Conservation (phyloP, 169 alveolate species). For the Babesia bovis region DNA sequence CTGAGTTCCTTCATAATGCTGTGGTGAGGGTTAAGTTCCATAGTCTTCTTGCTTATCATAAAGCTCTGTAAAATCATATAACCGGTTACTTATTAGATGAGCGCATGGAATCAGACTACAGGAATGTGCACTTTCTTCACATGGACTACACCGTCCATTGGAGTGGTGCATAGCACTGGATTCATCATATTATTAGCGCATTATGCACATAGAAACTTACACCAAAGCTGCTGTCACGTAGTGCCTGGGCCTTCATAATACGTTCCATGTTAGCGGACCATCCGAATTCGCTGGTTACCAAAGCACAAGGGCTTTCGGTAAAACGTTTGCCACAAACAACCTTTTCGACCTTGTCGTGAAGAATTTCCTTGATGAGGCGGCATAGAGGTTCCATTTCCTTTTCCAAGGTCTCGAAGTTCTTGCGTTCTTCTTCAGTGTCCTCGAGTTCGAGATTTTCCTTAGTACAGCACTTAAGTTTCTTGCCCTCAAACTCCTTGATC, state of each 20-base stretch:
- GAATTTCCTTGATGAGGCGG: slow-evolving; percentile 96
- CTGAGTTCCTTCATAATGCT: slow-evolving; percentile 95
- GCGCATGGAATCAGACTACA: slow-evolving; percentile 7
- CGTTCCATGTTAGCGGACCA: slow-evolving; percentile 99
- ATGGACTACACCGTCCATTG: slow-evolving; percentile 20
- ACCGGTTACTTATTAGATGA: neutral
- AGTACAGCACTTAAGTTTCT: slow-evolving; percentile 95
- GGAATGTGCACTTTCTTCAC: slow-evolving; percentile 47
- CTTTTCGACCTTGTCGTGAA: slow-evolving; percentile 98
- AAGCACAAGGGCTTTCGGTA: slow-evolving; percentile 97
- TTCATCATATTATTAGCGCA: slow-evolving; percentile 52
- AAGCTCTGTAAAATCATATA: slow-evolving; percentile 59
- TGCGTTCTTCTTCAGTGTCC: slow-evolving; percentile 97
- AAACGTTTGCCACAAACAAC: slow-evolving; percentile 94
- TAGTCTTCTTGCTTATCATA: slow-evolving; percentile 97
- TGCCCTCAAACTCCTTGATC: slow-evolving; percentile 96
- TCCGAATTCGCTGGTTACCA: slow-evolving; percentile 98
- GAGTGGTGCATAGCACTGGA: slow-evolving; percentile 70
- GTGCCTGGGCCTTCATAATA: slow-evolving; percentile 99
- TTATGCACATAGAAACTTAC: slow-evolving; percentile 23
- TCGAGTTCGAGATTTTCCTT: slow-evolving; percentile 97
- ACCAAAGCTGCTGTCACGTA: slow-evolving; percentile 96
- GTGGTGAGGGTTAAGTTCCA: slow-evolving; percentile 99
- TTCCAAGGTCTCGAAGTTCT: slow-evolving; percentile 93
- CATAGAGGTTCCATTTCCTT: slow-evolving; percentile 96